These are phyloP conservation scores for Gentiana macrophylla DNA, from an alignment of 257 asterid genomes.

Conservation along the genomic window DNA sequence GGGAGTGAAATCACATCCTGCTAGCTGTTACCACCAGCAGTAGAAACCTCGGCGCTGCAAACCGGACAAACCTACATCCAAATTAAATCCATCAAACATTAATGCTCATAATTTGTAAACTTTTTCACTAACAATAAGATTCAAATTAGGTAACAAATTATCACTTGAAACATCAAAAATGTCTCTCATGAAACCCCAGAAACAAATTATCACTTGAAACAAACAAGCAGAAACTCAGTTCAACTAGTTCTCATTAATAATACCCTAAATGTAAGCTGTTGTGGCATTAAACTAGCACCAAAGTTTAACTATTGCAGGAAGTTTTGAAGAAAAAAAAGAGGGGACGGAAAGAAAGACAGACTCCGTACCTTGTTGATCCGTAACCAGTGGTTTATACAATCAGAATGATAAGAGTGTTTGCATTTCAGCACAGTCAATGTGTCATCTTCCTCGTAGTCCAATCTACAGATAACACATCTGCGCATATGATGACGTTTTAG, in stretches of 20 bases:
- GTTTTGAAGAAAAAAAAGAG: no score
- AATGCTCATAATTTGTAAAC: background rate
- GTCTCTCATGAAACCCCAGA: no score
- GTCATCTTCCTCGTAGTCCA: constrained; percentile 83
- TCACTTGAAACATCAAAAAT: no score
- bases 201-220: no score
- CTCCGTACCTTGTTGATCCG: constrained; percentile 66
- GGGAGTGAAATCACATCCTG: background rate
- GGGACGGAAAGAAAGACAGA: background rate
- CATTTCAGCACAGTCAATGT: constrained; percentile 69
- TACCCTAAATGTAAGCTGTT: no score
- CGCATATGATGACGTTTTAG: constrained; percentile 13
- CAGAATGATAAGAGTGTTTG: constrained; percentile 82
- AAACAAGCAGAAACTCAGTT: constrained; percentile 17
- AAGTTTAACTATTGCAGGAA: no score
- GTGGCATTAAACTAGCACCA: no score
- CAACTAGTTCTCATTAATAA: background rate
- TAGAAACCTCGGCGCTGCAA: constrained; percentile 77
- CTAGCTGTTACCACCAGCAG: constrained; percentile 58
- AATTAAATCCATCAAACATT: constrained; percentile 6
- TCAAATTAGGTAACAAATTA: no score
- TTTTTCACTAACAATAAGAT: no score
- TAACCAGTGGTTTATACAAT: constrained; percentile 80
- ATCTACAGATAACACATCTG: constrained; percentile 92
- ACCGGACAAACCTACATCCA: constrained; percentile 81